Percentiles rank a stretch among this genome's conserved stretches.
phyloP scores from a whole-genome alignment of 768 basidiomycete genomes.

The Butyriboletus loyo region DNA sequence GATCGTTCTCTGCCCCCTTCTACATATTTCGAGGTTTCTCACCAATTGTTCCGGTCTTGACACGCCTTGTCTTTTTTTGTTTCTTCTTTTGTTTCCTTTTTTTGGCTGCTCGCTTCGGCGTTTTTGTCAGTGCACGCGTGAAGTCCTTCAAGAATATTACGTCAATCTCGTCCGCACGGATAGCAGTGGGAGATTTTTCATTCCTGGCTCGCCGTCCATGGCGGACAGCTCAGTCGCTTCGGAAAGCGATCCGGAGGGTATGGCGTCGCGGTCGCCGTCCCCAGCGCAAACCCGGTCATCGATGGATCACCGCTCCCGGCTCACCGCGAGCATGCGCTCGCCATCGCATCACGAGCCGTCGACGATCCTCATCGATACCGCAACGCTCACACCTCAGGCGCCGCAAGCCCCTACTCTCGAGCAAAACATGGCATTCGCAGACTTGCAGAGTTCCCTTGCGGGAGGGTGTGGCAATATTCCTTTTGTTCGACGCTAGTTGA shows the following conservation, averaged over 20 bases:
- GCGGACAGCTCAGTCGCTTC: conserved; percentile 43
- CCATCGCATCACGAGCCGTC: conserved; percentile 34
- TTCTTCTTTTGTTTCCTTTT: neutral
- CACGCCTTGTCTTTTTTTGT: conserved; percentile 10
- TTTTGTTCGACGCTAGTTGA: conserved; percentile 9
- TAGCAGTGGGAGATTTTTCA: conserved; percentile 54
- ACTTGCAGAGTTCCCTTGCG: conserved; percentile 48
- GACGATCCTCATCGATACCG: conserved; percentile 37
- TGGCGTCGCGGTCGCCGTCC: conserved; percentile 51
- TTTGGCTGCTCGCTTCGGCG: conserved; percentile 3
- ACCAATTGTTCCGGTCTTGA: conserved; percentile 20
- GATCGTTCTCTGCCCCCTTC: neutral
- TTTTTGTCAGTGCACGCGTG: conserved; percentile 71
- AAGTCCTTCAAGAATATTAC: conserved; percentile 91
- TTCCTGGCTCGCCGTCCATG: conserved; percentile 41
- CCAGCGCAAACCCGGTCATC: conserved; percentile 30
- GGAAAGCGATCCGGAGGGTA: conserved; percentile 57
- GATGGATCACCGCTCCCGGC: conserved; percentile 25
- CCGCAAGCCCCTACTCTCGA: conserved; percentile 68
- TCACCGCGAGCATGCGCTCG: conserved; percentile 22
- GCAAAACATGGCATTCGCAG: conserved; percentile 83
- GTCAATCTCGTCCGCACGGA: conserved; percentile 89
- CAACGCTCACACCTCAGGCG: conserved; percentile 39
- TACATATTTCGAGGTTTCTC: conserved; percentile 1
- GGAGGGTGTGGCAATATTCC: conserved; percentile 28